phyloP scores from a whole-genome alignment of 2,329 filamentous ascomycete genomes.

The Lasiodiplodia gonubiensis region DNA sequence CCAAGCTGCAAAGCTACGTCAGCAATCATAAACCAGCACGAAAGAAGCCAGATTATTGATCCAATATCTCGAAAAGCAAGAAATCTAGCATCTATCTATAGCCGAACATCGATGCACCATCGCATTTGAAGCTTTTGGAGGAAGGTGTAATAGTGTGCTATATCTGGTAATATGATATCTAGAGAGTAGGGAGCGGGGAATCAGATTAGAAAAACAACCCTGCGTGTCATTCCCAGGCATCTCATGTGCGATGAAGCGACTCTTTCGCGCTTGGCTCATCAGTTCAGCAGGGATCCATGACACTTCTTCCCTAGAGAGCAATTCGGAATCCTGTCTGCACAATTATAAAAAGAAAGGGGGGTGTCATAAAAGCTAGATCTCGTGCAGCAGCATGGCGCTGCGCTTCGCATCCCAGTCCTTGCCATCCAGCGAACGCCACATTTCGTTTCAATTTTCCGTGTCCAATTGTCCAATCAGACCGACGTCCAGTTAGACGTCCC shows the following conservation, averaged over 20 bases:
- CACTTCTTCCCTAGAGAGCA: neutral
- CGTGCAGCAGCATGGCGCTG: neutral
- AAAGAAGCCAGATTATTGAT: neutral
- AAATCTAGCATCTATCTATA: too few relatives aligned
- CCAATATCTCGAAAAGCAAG: too few relatives aligned
- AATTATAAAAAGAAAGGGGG: neutral
- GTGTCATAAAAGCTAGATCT: constrained; percentile 2
- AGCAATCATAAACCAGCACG: neutral
- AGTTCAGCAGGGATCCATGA: too few relatives aligned
- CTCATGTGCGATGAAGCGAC: too few relatives aligned
- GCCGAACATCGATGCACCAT: too few relatives aligned
- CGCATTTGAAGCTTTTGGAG: too few relatives aligned
- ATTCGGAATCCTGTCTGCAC: neutral
- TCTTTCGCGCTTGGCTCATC: too few relatives aligned
- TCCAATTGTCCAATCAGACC: neutral
- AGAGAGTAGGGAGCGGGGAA: too few relatives aligned
- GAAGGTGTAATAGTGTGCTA: too few relatives aligned
- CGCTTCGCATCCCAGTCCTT: constrained; percentile 13
- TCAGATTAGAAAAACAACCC: too few relatives aligned
- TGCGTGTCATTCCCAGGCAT: too few relatives aligned
- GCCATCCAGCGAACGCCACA: constrained; percentile 10
- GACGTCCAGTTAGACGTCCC: neutral
- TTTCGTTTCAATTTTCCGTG: neutral
- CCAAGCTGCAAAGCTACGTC: neutral
- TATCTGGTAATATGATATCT: too few relatives aligned